phyloP scores from a whole-genome alignment of 352 stramenopile genomes.

The Nothophytophthora sp. region DNA sequence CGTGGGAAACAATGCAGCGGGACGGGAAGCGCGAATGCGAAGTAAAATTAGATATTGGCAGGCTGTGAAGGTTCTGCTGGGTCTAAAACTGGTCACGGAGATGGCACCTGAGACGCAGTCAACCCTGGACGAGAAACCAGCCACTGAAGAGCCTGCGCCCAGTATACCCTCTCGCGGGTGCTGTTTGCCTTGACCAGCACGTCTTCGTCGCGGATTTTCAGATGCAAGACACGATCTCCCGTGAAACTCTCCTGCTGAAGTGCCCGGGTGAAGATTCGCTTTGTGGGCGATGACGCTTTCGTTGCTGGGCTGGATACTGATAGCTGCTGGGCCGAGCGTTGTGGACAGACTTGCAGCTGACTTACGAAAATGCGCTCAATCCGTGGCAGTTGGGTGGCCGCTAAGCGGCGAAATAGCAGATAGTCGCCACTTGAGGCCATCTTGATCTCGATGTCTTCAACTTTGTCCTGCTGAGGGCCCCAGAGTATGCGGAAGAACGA shows the following conservation, averaged over 20 bases:
- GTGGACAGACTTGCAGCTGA: conserved; percentile 37
- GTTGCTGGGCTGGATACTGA: background rate
- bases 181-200: conserved; percentile 35
- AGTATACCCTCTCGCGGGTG: conserved; percentile 27
- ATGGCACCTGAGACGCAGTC: background rate
- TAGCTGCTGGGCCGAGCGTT: conserved; percentile 9
- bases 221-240: conserved; percentile 32
- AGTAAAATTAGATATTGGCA: conserved; percentile 21
- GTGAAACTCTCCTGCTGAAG: conserved; percentile 19
- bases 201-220: conserved; percentile 43
- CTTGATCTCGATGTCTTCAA: conserved; percentile 32
- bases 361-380: conserved; percentile 47
- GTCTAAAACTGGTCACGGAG: background rate
- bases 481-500: conserved; percentile 21
- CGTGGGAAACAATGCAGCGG: background rate
- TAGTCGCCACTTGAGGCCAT: conserved; percentile 38
- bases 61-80: conserved; percentile 6
- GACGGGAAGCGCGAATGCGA: background rate
- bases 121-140: conserved; percentile 19
- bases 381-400: conserved; percentile 6
- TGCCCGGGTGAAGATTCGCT: conserved; percentile 12
- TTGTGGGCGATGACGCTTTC: conserved; percentile 7
- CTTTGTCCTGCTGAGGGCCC: conserved; percentile 28
- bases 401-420: conserved; percentile 39
- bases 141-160: conserved; percentile 47